Conservation (phyloP, 208 protist genomes). For the Naegleria lovaniensis region DNA sequence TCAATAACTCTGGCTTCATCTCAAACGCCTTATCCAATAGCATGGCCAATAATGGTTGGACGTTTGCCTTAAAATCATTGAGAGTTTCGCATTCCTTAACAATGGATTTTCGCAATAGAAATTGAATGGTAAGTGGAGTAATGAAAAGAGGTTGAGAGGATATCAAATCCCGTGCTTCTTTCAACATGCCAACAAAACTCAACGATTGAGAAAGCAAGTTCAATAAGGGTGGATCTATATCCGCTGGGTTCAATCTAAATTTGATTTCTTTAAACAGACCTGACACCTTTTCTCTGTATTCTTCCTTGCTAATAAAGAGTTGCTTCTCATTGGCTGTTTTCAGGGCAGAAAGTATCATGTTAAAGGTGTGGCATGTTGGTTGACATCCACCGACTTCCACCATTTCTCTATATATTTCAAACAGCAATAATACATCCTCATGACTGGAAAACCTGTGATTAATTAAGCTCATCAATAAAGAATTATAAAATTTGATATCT, state of each 20-base stretch:
- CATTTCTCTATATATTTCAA: background rate
- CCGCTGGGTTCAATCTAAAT: background rate
- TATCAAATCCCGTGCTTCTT: background rate
- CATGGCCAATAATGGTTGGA: background rate
- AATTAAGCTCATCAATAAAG: background rate
- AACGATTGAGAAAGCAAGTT: background rate
- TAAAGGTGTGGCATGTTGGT: background rate
- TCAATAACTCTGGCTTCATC: background rate
- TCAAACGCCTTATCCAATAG: background rate
- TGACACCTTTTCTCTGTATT: background rate
- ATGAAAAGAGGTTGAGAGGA: background rate
- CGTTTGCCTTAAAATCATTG: background rate
- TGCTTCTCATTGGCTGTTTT: background rate
- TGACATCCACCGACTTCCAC: background rate
- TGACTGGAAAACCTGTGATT: background rate
- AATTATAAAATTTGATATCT: conserved; percentile 1
- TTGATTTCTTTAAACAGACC: background rate
- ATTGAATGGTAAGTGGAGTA: background rate
- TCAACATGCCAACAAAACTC: background rate
- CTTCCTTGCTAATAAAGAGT: background rate
- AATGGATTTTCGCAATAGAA: background rate
- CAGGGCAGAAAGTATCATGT: background rate
- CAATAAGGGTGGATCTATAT: background rate
- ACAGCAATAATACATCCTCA: background rate
- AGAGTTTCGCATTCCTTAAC: background rate